These are phyloP conservation scores for Triticum turgidum DNA, from an alignment of 176 grass and related monocot genomes.

Conservation along the genomic window DNA sequence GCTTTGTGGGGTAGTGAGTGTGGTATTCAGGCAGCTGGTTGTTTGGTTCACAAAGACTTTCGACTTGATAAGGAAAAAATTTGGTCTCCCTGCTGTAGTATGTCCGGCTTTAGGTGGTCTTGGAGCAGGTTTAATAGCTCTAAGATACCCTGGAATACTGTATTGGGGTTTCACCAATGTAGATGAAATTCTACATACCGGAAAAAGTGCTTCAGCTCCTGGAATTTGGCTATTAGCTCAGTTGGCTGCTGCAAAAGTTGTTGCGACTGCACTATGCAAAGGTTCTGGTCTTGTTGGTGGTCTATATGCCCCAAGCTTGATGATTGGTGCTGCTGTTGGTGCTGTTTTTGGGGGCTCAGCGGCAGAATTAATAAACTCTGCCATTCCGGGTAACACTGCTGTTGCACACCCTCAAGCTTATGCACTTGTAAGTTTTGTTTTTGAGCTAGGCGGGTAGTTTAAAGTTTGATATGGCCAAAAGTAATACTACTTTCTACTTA, in stretches of 20 bases:
- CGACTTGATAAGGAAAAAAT: slow-evolving; percentile 80
- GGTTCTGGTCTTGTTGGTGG: slow-evolving; percentile 98
- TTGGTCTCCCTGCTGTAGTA: slow-evolving; percentile 87
- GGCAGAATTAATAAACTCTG: slow-evolving; percentile 87
- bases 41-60: slow-evolving; percentile 94
- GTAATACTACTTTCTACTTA: slow-evolving; percentile 6
- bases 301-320: slow-evolving; percentile 97
- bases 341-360: slow-evolving; percentile 97
- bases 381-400: slow-evolving; percentile 87
- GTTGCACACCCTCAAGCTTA: slow-evolving; percentile 98
- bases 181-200: slow-evolving; percentile 94
- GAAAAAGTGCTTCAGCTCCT: slow-evolving; percentile 95
- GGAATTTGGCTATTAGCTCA: slow-evolving; percentile 96
- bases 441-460: slow-evolving; percentile 9
- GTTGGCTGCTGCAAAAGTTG: slow-evolving; percentile 88
- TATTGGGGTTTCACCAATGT: slow-evolving; percentile 99
- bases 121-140: slow-evolving; percentile 91
- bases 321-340: slow-evolving; percentile 97
- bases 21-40: slow-evolving; percentile 79
- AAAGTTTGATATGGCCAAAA: slow-evolving; percentile 8
- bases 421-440: slow-evolving; percentile 67
- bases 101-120: slow-evolving; percentile 94
- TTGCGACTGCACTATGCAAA: slow-evolving; percentile 97
- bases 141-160: slow-evolving; percentile 91
- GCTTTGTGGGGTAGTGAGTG: slow-evolving; percentile 90